Evolutionary conservation across 768 basidiomycete genomes (phyloP), one percentile per base, ranked within the genome.

Genomic region (Leccinum arenicola): DNA sequence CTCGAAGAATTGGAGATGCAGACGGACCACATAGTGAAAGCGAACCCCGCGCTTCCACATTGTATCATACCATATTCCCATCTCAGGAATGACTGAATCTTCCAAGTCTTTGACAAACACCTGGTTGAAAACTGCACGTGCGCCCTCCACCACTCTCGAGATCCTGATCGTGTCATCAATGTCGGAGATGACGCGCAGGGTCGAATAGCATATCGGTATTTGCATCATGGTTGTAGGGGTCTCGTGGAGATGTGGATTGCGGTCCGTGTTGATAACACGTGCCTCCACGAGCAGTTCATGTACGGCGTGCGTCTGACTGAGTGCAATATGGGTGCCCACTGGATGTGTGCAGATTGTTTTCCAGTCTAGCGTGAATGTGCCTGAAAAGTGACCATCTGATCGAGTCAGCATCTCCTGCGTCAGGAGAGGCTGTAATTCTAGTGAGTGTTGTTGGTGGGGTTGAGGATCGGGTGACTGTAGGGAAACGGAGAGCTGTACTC

Each of bases 11-110:
- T 27, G 3, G 3, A 11, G 8, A 25, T 53, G 59, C 43, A 19
- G 21, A 82, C 91, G 70, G 64, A 93, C 93, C 53, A 95, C 93
- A 70, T 94, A 96, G 68, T 95, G 93, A 70, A 94, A 95, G 55
- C 85, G 73, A 9, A 87, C 89, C 1, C 94, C 93, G 19, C 75
- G 75, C 23, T 71, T 73, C 84, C 85, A 89, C 83, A 93, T 85
- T 6, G 67, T 62, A 12, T 74, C 75, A 71, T 92, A 93, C 87
- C 89, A 92, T 21, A 85, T 84, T 36, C 84, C 84, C 89, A 94
- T 93, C 3, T 86, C 92, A 4, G 86, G 87, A 50, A 97, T 90
- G 47, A 89, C 75, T 35, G 85, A 83, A 51, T 98, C 93, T 55
- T 81, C 78, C 31, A 93, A 70, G 55, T 93, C 89, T 66, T 88